phyloP scores from a whole-genome alignment of 345 rosid genomes.

The Hibiscus syriacus region DNA sequence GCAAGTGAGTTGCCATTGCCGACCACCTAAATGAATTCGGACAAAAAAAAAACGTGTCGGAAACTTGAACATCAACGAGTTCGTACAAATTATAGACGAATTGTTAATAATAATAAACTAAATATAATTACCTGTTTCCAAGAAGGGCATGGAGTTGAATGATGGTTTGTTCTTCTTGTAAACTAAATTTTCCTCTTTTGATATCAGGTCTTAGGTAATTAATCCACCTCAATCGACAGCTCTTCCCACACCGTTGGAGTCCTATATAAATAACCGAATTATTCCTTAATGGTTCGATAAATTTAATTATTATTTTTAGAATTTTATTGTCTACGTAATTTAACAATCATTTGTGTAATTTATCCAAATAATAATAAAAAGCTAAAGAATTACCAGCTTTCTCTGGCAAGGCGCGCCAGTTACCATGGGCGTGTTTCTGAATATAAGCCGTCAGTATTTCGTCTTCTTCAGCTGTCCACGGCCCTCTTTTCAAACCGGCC shows the following conservation, averaged over 20 bases:
- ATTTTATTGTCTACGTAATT: too few species aligned
- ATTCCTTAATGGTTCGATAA: too few species aligned
- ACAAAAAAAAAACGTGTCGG: too few species aligned
- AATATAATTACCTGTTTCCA: neutral
- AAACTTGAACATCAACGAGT: too few species aligned
- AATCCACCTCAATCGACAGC: neutral
- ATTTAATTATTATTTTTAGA: too few species aligned
- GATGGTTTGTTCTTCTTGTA: neutral
- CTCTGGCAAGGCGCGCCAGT: slow-evolving; percentile 44
- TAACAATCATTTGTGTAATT: too few species aligned
- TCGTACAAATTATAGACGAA: too few species aligned
- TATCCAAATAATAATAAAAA: too few species aligned
- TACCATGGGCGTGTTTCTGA: slow-evolving; percentile 43
- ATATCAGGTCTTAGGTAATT: neutral
- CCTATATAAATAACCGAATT: neutral
- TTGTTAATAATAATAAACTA: too few species aligned
- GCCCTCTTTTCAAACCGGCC: slow-evolving; percentile 44
- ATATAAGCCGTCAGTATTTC: slow-evolving; percentile 38
- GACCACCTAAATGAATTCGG: slow-evolving; percentile 30
- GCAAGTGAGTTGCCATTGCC: slow-evolving; percentile 34
- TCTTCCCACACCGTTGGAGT: neutral
- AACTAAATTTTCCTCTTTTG: neutral
- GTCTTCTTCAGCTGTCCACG: slow-evolving; percentile 61
- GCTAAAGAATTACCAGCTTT: slow-evolving; percentile 33
- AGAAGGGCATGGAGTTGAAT: neutral